Base-by-base conservation (phyloP, 768 basidiomycete species). In the Serendipita sp. region DNA sequence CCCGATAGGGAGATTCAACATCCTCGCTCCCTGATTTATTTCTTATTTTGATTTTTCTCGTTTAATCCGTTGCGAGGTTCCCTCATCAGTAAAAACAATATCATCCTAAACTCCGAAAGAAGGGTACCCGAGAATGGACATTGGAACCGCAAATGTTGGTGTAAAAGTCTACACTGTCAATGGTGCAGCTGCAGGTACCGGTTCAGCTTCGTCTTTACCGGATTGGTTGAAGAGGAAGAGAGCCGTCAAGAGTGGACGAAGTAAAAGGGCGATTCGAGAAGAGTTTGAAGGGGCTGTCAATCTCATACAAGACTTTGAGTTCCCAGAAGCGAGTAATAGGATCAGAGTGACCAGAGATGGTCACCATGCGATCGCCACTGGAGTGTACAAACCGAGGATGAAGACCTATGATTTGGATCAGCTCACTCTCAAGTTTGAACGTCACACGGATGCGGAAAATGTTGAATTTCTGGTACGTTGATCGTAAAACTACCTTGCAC, bases 361-460 rank as follows among this genome's bases (percentile, higher is more conserved):
- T 1, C 85, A 87, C 69, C 87, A 94, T 81, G 87, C 84, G 10
- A 81, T 98, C 64, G 95, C 92, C 0, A 98, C 95, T 27, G 96
- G 96, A 29, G 90, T 88, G 2, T 99, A 99, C 76, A 99, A 99
- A 74, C 96, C 96, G 2, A 91, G 96, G 72, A 91, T 98, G 74
- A 81, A 89, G 64, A 91, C 95, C 3, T 99, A 89, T 86, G 96
- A 98, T 73, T 75, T 99, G 44, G 86, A 91, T 72, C 87, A 95
- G 69, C 81, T 99, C 36, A 84, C 91, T 3, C 78, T 89, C 64
- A 98, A 99, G 74, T 97, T 95, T 72, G 95, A 97, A 76, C 80
- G 96, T 43, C 95, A 97, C 70, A 86, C 93, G 1, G 93, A 99
- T 71, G 83, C 87, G 11, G 95, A 98, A 78, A 99, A 98, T 73